Percentiles rank a stretch among this genome's conserved stretches.
phyloP scores from a whole-genome alignment of 2,329 filamentous ascomycete genomes.

The Phaeosphaeriaceae sp. region DNA sequence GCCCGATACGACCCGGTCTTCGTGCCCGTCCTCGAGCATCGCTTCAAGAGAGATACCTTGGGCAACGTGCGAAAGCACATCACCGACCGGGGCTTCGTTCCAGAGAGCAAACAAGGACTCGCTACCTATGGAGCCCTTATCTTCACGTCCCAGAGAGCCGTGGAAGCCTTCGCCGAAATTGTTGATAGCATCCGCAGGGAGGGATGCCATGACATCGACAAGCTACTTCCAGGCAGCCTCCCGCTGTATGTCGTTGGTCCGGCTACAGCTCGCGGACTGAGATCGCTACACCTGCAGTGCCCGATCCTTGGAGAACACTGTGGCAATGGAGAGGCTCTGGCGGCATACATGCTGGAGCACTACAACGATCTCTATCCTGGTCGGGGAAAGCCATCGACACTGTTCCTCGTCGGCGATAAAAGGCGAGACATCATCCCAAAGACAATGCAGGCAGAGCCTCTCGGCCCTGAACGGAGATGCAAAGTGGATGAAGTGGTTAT shows the following conservation, averaged over 20 bases:
- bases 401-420: conserved; percentile 92
- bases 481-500: conserved; percentile 80
- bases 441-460: conserved; percentile 67
- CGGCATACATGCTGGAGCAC: conserved; percentile 78
- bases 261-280: conserved; percentile 78
- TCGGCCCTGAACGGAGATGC: conserved; percentile 63
- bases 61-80: conserved; percentile 62
- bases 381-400: conserved; percentile 64
- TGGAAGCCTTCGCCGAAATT: conserved; percentile 75
- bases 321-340: conserved; percentile 83
- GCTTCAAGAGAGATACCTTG: conserved; percentile 67
- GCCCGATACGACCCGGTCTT: conserved; percentile 69
- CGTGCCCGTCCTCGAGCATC: conserved; percentile 78
- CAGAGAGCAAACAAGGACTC: conserved; percentile 18
- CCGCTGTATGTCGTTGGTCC: conserved; percentile 83
- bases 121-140: conserved; percentile 75
- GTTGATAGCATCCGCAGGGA: conserved; percentile 61
- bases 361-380: conserved; percentile 61
- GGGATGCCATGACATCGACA: conserved; percentile 26
- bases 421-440: conserved; percentile 88
- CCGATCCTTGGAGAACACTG: conserved; percentile 79
- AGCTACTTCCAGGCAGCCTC: conserved; percentile 54
- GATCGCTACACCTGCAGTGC: conserved; percentile 57
- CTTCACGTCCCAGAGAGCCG: conserved; percentile 83
- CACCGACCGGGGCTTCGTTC: conserved; percentile 49